Base-by-base conservation (phyloP, 2,329 filamentous ascomycete species). In the Epichloe bromicola region DNA sequence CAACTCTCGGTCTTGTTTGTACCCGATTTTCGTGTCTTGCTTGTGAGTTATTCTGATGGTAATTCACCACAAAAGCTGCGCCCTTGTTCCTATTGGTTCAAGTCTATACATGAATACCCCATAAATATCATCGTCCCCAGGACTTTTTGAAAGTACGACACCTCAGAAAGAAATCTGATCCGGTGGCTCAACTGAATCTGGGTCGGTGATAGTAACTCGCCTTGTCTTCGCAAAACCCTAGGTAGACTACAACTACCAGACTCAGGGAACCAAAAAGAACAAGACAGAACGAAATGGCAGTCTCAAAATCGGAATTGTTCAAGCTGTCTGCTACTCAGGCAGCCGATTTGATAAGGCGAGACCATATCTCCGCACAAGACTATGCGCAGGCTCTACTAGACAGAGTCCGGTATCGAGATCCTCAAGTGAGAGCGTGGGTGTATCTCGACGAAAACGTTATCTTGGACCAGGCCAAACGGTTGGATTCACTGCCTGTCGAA, bases 401-500 rank as follows among this genome's bases (percentile, higher is more conserved):
- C 0, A 71, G 68, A 14, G 74, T 78, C 47, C 58, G 68, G 34
- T 53, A 64, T 14, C 65, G 74, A 4, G 72, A 78, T 54, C 53
- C 61, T 8, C 57, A 63, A 1, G 70, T 78, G 7, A 69, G 73
- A 53, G 75, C 75, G 10, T 78, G 76, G 76, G 72, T 67, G 0
- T 69, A 73, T 51, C 62, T 77, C 3, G 63, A 74, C 53, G 66
- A 65, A 1, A 63, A 69, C 0, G 60, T 67, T n/a, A 70, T 80
- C 3, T 62, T 81, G 1, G 57, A 65, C 15, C 70, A 75, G 51
- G 79, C 79, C 0, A 66, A 62, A 42, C 61, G 61, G 11, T 68
- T 82, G 0, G 79, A 82, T 57, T 54, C 63, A 23, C 55, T 80
- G 2, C 73, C 77, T 0, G 42, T 55, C 0, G 65, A 68, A 1